Evolutionary conservation across 257 asterid genomes (phyloP).

Genomic region (Capsicum chinense): DNA sequence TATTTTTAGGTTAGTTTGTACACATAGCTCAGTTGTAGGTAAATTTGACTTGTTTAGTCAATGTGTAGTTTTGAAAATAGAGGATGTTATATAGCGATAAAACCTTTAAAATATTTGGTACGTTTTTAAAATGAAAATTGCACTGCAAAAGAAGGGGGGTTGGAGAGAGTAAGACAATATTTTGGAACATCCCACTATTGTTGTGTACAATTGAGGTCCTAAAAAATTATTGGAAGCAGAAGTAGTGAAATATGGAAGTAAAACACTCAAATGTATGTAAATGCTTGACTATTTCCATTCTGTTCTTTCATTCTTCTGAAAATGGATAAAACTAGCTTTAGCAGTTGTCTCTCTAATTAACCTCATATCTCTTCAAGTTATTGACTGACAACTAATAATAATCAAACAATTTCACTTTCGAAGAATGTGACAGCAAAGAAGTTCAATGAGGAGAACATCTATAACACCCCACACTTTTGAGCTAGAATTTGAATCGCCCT

Average conservation of each 20-base stretch:
- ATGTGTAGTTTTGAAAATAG: neutral
- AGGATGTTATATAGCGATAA: neutral
- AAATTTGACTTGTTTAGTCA: neutral
- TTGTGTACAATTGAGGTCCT: neutral
- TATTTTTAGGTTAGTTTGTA: neutral
- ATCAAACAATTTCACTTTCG: conserved; percentile 4
- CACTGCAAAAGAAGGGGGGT: neutral
- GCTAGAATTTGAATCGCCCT: no score
- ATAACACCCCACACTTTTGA: no score
- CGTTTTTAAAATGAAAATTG: neutral
- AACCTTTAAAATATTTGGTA: neutral
- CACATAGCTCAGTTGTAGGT: conserved; percentile 6
- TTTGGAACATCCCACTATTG: neutral
- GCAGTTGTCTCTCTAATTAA: neutral
- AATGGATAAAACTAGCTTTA: conserved; percentile 1
- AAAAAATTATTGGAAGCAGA: neutral
- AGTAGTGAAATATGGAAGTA: neutral
- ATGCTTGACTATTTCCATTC: neutral
- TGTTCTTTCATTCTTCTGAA: conserved; percentile 11
- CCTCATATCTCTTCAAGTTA: neutral
- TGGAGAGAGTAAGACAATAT: no score
- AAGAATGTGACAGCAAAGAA: neutral
- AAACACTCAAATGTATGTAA: neutral
- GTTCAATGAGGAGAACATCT: neutral
- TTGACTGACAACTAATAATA: neutral